phyloP scores from a whole-genome alignment of 306 rosid genomes.

The Cicer arietinum region DNA sequence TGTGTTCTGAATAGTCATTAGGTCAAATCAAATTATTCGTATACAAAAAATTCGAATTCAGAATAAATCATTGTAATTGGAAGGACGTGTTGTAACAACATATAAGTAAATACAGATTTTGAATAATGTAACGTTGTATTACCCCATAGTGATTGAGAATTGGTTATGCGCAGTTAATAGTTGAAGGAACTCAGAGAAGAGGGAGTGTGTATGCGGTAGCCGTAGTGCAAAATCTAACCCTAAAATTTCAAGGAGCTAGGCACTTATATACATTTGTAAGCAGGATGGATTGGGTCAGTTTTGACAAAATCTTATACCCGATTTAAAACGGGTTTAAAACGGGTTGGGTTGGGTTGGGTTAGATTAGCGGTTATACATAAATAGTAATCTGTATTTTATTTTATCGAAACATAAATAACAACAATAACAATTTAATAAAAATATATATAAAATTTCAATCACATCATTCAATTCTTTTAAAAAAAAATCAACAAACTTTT shows the following conservation, averaged over 20 bases:
- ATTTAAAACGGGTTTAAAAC: no score
- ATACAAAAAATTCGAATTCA: neutral
- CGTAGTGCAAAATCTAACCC: slow-evolving; percentile 47
- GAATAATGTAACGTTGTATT: slow-evolving; percentile 2
- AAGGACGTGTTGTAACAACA: neutral
- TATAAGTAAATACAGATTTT: neutral
- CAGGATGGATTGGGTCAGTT: no score
- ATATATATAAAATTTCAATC: no score
- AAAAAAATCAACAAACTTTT: no score
- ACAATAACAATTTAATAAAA: no score
- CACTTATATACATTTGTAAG: slow-evolving; percentile 3
- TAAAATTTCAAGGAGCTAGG: neutral
- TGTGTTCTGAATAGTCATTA: neutral
- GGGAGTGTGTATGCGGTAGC: slow-evolving; percentile 28
- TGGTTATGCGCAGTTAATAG: slow-evolving; percentile 1
- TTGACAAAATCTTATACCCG: no score
- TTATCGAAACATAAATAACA: no score
- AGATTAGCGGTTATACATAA: no score
- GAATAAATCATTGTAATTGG: neutral
- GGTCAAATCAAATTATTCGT: no score
- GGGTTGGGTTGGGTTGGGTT: no score
- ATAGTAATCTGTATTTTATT: no score
- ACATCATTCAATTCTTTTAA: no score
- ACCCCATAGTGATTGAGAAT: slow-evolving; percentile 61
- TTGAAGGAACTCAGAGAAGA: neutral